A percentile compares a stretch with the other conserved stretches of the same genome.
These are phyloP conservation scores for Kodamaea leandrae DNA, from an alignment of 805 yeast genomes.

Conservation along the genomic window DNA sequence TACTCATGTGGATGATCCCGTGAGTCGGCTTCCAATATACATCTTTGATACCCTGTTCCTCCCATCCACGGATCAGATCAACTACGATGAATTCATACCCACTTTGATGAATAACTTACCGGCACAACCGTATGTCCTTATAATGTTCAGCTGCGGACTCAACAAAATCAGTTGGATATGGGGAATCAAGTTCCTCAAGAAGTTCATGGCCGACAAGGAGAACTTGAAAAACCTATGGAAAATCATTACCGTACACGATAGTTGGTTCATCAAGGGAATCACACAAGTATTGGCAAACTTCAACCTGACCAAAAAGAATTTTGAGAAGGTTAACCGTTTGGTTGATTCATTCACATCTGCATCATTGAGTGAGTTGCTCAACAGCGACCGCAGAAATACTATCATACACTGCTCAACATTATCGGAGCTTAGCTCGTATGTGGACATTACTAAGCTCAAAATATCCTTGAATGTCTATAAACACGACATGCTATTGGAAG, in stretches of 20 bases:
- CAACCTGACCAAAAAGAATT: conserved; percentile 31
- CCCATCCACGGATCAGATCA: conserved; percentile 52
- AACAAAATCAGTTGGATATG: conserved; percentile 65
- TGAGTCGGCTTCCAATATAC: conserved; percentile 66
- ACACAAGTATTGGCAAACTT: conserved; percentile 69
- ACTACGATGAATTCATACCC: conserved; percentile 53
- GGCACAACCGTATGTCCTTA: conserved; percentile 56
- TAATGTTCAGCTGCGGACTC: conserved; percentile 83
- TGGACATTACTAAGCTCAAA: conserved; percentile 76
- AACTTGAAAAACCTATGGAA: conserved; percentile 50
- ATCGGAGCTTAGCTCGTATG: conserved; percentile 52
- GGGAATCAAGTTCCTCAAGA: conserved; percentile 53
- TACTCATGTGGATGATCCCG: conserved; percentile 64
- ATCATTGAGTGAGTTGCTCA: conserved; percentile 6
- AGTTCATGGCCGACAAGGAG: conserved; percentile 56
- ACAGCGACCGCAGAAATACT: conserved; percentile 6
- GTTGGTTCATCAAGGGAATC: conserved; percentile 81
- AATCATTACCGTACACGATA: conserved; percentile 82
- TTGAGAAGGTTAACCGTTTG: conserved; percentile 26
- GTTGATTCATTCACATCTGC: conserved; percentile 25
- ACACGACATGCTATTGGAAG: conserved; percentile 56
- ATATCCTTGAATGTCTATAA: conserved; percentile 74
- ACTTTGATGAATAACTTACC: conserved; percentile 60
- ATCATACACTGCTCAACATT: conserved; percentile 49
- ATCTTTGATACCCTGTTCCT: conserved; percentile 81